Evolutionary conservation across 768 basidiomycete species (phyloP), one percentile per base, ranked within the genome.

Genomic region (Leccinum rimulosum): DNA sequence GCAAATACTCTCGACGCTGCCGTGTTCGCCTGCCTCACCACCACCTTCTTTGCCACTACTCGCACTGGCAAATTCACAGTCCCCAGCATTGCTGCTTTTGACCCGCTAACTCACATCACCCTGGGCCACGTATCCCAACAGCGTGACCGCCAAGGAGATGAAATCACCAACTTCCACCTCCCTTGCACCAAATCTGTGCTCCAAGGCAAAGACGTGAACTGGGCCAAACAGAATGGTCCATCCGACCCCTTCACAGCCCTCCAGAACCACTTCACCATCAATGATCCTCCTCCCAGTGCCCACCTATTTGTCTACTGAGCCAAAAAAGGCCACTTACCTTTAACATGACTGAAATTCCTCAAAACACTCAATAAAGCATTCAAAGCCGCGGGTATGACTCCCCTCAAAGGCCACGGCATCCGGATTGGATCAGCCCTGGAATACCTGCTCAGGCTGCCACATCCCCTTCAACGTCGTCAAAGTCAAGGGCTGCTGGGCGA

Each of bases 351-450:
- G 10, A 31, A 31, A 31, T 31, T 31, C 30, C 0, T 31, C 0
- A 31, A 31, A 31, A 31, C 30, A 0, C 30, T 31, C 2, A 2
- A 31, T 0, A 31, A 31, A 9, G 30, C 30, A 0, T 31, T 31
- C 30, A 31, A 31, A 31, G 30, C 0, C 3, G 30, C 30, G 0
- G 30, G 30, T 0, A 3, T 31, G 30, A 31, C 30, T 10, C 30
- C 30, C 30, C 30, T 31, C 30, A 31, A 6, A 12, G 48, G 48
- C 11, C 48, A 49, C 3, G 14, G 48, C 0, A 49, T 49, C 48
- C 4, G 27, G 0, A 17, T 49, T 0, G 27, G 48, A 0, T 49
- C 27, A 4, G 28, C 48, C 14, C 3, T 49, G 1, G n/a, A 49
- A 15, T 49, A 49, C 48, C 25, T 49, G 0, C 48, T 49, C n/a